Percentiles rank a stretch among this genome's conserved stretches.
Evolutionary conservation across 768 basidiomycete species (phyloP).

Genomic region (Naganishia onofrii): DNA sequence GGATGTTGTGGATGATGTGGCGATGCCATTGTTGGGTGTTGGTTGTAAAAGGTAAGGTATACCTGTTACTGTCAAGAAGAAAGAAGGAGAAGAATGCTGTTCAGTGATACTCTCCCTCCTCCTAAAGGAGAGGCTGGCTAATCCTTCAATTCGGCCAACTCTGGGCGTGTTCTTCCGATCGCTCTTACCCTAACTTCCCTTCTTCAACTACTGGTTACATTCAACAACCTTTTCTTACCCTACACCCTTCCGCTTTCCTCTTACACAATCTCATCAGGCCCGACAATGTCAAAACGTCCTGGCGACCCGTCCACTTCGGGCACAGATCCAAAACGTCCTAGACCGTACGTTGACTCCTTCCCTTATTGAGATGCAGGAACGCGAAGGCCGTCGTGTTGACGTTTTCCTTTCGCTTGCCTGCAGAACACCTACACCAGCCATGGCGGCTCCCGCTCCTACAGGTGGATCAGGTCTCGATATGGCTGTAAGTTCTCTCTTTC

Average conservation of each 20-base stretch:
- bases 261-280: neutral
- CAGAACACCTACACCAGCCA: conserved; percentile 7
- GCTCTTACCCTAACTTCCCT: too few relatives aligned
- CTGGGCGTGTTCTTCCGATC: too few relatives aligned
- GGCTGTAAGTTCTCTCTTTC: conserved; percentile 27
- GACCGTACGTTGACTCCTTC: conserved; percentile 11
- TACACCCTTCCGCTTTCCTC: too few relatives aligned
- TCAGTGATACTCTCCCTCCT: too few relatives aligned
- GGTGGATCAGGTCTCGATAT: conserved; percentile 40
- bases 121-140: too few relatives aligned
- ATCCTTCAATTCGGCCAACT: too few relatives aligned
- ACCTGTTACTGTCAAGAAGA: neutral
- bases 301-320: conserved; percentile 39
- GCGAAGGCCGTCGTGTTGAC: neutral
- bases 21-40: neutral
- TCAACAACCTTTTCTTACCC: too few relatives aligned
- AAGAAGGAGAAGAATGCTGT: neutral
- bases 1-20: conserved; percentile 1
- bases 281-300: conserved; percentile 41
- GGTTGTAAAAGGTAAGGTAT: neutral
- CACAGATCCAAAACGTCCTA: conserved; percentile 41
- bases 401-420: neutral
- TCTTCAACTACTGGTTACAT: too few relatives aligned
- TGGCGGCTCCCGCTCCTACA: neutral
- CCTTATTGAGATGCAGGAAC: neutral